Percentiles rank a stretch among this genome's conserved stretches.
Evolutionary conservation across 331 rosid species (phyloP).

Genomic region (Erythrophleum ivorense): DNA sequence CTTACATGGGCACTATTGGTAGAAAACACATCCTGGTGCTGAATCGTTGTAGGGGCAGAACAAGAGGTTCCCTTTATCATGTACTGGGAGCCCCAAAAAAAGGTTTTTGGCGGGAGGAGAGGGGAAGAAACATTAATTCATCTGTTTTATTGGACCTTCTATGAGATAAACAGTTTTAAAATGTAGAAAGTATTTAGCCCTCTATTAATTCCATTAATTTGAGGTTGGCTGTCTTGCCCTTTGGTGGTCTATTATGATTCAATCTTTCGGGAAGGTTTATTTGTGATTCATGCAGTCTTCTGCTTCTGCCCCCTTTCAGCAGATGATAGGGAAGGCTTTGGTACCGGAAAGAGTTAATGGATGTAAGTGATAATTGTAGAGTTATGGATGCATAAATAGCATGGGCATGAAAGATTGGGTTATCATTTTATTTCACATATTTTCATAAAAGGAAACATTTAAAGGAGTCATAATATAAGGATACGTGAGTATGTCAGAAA

Average conservation of each 20-base stretch:
- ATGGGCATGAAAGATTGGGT: neutral
- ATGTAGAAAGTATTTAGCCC: neutral
- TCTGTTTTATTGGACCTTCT: neutral
- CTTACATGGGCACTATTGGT: neutral
- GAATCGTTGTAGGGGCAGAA: neutral
- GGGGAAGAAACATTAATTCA: neutral
- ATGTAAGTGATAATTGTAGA: neutral
- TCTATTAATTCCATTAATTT: neutral
- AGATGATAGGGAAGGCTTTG: constrained; percentile 7
- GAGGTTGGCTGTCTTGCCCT: neutral
- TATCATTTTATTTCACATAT: neutral
- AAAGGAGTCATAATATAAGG: neutral
- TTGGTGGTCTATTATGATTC: neutral
- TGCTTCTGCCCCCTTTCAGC: constrained; percentile 10
- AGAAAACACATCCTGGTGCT: constrained; percentile 2
- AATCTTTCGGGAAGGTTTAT: neutral
- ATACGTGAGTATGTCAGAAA: neutral
- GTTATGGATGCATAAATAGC: neutral
- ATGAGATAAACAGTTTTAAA: neutral
- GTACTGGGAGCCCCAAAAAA: neutral
- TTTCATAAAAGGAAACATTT: neutral
- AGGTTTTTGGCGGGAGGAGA: too few species aligned
- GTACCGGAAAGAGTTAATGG: neutral
- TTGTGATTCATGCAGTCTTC: neutral
- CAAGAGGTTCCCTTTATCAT: neutral